Conservation (phyloP, 805 yeast species). For the Zygoascus biomembranicola region DNA sequence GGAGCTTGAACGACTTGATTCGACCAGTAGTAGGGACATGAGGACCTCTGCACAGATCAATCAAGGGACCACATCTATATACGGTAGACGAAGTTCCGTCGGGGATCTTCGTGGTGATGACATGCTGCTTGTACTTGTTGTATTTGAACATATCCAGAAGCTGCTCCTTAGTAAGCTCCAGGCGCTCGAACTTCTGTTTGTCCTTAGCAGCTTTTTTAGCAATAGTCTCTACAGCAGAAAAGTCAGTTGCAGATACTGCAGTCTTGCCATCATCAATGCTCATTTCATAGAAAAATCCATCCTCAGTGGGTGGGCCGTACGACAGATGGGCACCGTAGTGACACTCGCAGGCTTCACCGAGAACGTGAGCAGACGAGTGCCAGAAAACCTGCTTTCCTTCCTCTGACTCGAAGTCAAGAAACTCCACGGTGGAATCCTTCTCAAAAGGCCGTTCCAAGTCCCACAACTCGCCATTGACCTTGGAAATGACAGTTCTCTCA, state of each 20-base stretch:
- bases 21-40: slow-evolving; percentile 97
- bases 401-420: slow-evolving; percentile 84
- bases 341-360: slow-evolving; percentile 98
- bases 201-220: slow-evolving; percentile 88
- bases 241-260: slow-evolving; percentile 75
- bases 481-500: slow-evolving; percentile 85
- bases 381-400: slow-evolving; percentile 95
- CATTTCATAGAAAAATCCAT: slow-evolving; percentile 97
- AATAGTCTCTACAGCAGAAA: slow-evolving; percentile 72
- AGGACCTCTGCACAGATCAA: slow-evolving; percentile 96
- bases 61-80: slow-evolving; percentile 94
- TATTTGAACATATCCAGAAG: slow-evolving; percentile 87
- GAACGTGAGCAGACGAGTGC: slow-evolving; percentile 97
- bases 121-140: slow-evolving; percentile 89
- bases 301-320: slow-evolving; percentile 95
- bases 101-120: slow-evolving; percentile 82
- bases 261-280: slow-evolving; percentile 68
- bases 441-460: slow-evolving; percentile 93
- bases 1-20: slow-evolving; percentile 85
- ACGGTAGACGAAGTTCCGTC: slow-evolving; percentile 96
- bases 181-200: slow-evolving; percentile 90
- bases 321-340: slow-evolving; percentile 90
- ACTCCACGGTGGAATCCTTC: slow-evolving; percentile 55
- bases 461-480: slow-evolving; percentile 88
- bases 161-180: slow-evolving; percentile 87